These are phyloP conservation scores for Hortiboletus flavorubellus DNA, from an alignment of 768 basidiomycete genomes.

Conservation along the genomic window DNA sequence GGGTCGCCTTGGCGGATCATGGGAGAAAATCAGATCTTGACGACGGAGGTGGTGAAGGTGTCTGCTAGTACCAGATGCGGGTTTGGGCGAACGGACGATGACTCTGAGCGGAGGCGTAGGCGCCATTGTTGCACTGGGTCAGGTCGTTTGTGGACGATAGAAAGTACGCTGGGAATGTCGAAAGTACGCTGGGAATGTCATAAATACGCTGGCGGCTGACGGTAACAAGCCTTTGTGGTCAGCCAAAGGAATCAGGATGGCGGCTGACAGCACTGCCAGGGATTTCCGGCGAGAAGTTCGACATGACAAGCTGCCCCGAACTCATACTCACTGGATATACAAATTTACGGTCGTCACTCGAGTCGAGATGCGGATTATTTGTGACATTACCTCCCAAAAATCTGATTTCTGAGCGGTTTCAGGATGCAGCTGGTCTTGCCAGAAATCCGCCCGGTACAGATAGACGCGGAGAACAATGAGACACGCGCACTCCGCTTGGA, in stretches of 20 bases:
- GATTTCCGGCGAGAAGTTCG: background rate
- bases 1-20: background rate
- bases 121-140: slow-evolving; percentile 17
- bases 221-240: slow-evolving; percentile 9
- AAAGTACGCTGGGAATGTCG: slow-evolving; percentile 6
- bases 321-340: background rate
- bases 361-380: background rate
- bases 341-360: background rate
- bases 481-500: background rate
- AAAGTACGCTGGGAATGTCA: slow-evolving; percentile 21
- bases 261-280: slow-evolving; percentile 17
- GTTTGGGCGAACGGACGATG: background rate
- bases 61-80: background rate
- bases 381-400: too few species aligned
- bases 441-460: background rate
- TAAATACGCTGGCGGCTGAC: slow-evolving; percentile 30
- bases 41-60: slow-evolving; percentile 15
- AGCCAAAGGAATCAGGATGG: slow-evolving; percentile 8
- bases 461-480: background rate
- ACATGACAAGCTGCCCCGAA: background rate
- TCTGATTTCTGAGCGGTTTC: background rate
- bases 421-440: background rate
- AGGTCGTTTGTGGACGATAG: background rate
- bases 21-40: slow-evolving; percentile 7
- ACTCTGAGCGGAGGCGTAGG: slow-evolving; percentile 14